A percentile compares a stretch with the other conserved stretches of the same genome.
Conservation (phyloP, 371 early-diverging fungal species). For the Mortierella sp. region DNA sequence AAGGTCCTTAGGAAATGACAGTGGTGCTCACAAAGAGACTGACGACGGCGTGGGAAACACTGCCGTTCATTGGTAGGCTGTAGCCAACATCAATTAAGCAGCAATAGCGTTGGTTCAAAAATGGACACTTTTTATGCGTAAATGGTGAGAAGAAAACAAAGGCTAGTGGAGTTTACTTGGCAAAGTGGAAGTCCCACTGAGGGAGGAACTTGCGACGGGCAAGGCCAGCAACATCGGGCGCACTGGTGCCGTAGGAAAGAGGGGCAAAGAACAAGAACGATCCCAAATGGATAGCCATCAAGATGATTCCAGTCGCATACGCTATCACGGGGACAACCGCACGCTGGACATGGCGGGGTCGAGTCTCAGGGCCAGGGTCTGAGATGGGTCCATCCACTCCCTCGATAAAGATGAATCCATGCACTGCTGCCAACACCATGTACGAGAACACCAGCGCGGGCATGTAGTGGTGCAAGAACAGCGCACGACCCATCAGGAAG, state of each 20-base stretch:
- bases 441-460: slow-evolving; percentile 90
- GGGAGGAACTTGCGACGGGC: slow-evolving; percentile 77
- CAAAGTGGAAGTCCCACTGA: slow-evolving; percentile 90
- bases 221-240: slow-evolving; percentile 70
- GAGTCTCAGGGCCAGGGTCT: slow-evolving; percentile 41
- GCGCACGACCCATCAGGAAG: slow-evolving; percentile 94
- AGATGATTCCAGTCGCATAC: slow-evolving; percentile 60
- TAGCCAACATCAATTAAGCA: neutral
- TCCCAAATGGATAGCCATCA: slow-evolving; percentile 63
- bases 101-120: neutral
- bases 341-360: slow-evolving; percentile 38
- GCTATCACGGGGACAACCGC: slow-evolving; percentile 54
- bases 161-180: slow-evolving; percentile 57
- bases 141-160: neutral
- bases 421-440: slow-evolving; percentile 77
- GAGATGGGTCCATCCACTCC: slow-evolving; percentile 73
- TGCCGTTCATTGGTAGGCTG: slow-evolving; percentile 2
- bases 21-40: neutral
- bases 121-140: neutral
- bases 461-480: slow-evolving; percentile 98
- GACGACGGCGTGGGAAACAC: slow-evolving; percentile 15
- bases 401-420: slow-evolving; percentile 75
- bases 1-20: neutral
- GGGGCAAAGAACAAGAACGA: slow-evolving; percentile 75
- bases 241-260: slow-evolving; percentile 75